Base-by-base conservation (phyloP, 2,329 filamentous ascomycete species). In the Cadophora malorum region DNA sequence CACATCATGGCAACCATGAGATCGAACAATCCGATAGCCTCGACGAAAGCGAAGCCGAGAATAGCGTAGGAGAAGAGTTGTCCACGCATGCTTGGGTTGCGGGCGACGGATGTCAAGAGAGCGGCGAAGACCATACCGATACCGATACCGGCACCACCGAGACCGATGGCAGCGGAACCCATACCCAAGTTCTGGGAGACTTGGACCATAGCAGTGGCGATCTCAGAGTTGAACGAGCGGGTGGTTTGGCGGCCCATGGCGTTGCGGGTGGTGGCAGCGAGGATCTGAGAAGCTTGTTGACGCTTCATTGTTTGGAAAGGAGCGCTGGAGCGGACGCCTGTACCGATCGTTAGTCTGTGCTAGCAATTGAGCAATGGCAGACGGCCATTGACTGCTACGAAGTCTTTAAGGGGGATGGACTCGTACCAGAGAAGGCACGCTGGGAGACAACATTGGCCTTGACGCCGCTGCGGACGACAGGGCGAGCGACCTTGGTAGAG, bases 21-120 rank as follows among this genome's bases (percentile, higher is more conserved):
- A 80, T 93, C 90, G 90, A 93, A 93, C 80, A 93, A 89, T 91
- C 91, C 91, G 78, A 92, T 93, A 85, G 93, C 92, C 83, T 96
- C 93, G 83, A 94, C 92, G 90, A 96, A 96, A 81, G 92, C 93
- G 86, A 96, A 96, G 86, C 93, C 92, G 81, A 96, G 86, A 91
- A 96, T 95, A 88, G 92, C 92, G 86, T 96, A 95, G 77, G 91
- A 92, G 91, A 96, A 97, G 80, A 97, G 92, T 89, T 96, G 93
- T 82, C 92, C 93, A 86, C 92, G 91, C 86, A 96, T 92, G 81
- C 91, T 91, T 80, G 93, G 93, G 92, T 97, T 97, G 86, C 93
- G 92, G 86, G 93, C 92, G 82, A 96, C 92, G 85, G 90, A 90
- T 84, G 92, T 90, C 81, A 96, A 88, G 81, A 96, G 92, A 79